A percentile compares a stretch with the other conserved stretches of the same genome.
Evolutionary conservation across 2,329 filamentous ascomycete genomes (phyloP).

Genomic region (Penicillium verrucosum): DNA sequence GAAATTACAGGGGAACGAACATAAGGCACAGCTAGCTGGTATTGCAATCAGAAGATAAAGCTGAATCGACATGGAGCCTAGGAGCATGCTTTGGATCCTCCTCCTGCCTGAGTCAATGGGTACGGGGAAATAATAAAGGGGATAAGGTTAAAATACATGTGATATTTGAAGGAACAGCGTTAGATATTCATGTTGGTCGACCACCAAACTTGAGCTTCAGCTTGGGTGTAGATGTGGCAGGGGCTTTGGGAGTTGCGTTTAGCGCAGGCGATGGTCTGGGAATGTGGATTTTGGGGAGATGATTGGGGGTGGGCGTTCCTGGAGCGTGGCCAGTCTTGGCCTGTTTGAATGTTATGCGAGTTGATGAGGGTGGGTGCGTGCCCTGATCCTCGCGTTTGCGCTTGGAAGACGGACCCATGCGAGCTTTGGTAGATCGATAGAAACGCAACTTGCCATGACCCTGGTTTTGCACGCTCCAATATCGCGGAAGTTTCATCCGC

Average conservation of each 20-base stretch:
- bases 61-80: slow-evolving; percentile 11
- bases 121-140: slow-evolving; percentile 13
- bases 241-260: slow-evolving; percentile 27
- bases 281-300: slow-evolving; percentile 34
- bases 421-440: slow-evolving; percentile 37
- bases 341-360: slow-evolving; percentile 44
- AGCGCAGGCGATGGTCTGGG: slow-evolving; percentile 32
- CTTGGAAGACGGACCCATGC: slow-evolving; percentile 36
- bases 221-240: slow-evolving; percentile 36
- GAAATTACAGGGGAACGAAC: not conserved
- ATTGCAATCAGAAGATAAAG: slow-evolving; percentile 11
- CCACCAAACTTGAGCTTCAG: slow-evolving; percentile 42
- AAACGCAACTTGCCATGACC: slow-evolving; percentile 50
- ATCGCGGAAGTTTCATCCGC: slow-evolving; percentile 54
- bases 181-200: slow-evolving; percentile 28
- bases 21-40: slow-evolving; percentile 6
- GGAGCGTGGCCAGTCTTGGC: slow-evolving; percentile 30
- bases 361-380: slow-evolving; percentile 32
- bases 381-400: slow-evolving; percentile 41
- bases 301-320: slow-evolving; percentile 26
- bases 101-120: not conserved
- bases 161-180: slow-evolving; percentile 7
- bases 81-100: slow-evolving; percentile 11
- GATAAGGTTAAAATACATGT: slow-evolving; percentile 19
- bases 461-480: slow-evolving; percentile 54